Base-by-base conservation (phyloP, 805 yeast species). In the Spathaspora arborariae region DNA sequence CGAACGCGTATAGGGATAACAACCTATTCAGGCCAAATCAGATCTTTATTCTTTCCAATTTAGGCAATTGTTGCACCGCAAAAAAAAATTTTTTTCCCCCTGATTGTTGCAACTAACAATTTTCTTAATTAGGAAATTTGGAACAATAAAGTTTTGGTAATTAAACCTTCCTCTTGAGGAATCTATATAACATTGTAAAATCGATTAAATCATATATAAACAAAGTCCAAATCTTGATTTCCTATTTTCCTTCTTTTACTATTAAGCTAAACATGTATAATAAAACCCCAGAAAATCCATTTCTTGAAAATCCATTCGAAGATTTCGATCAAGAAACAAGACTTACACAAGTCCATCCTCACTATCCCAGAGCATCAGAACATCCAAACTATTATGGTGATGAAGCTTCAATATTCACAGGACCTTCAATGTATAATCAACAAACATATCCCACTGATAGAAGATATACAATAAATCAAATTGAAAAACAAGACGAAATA, bases 401-500 rank as follows among this genome's bases (percentile, higher is more conserved):
- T 3, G 35, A 30, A 30, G 35, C 18, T n/a, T 30, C 35, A 13
- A 30, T 30, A 13, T 7, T 16, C 4, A 3, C 35, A 10, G 18
- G 16, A 3, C 35, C 35, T 5, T 30, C 35, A 30, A 30, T 30
- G 35, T 30, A n/a, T 13, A 13, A 30, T 30, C 35, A 30, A 30
- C 35, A 30, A 30, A 15, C 35, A 30, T 30, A 30, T 15, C 35
- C n/a, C n/a, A n/a, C n/a, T n/a, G n/a, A n/a, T n/a, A n/a, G n/a
- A n/a, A n/a, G n/a, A n/a, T n/a, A n/a, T n/a, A 22, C 24, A 22
- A 22, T 22, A 22, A 22, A 22, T 4, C 8, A 30, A 10, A n/a
- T 30, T 13, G 35, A 30, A 30, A 30, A 16, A 6, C 35, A 41
- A 18, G 45, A 45, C 21, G 24, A n/a, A 45, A 75, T 46, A 55